Base-by-base conservation (phyloP, 129 eudicot species). In the Escallonia rubra region DNA sequence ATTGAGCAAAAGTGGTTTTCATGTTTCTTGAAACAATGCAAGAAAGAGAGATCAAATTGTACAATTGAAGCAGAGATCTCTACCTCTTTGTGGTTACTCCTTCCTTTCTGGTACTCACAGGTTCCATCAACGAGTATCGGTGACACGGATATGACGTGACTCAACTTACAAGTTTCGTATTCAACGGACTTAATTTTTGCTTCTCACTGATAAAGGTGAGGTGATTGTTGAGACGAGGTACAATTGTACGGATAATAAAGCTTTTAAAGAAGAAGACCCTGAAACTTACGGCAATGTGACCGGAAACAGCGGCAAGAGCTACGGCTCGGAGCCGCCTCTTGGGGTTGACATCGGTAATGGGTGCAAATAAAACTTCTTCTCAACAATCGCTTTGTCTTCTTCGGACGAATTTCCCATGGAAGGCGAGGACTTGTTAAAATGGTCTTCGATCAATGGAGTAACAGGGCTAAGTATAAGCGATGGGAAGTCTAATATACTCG, bases 401-500 rank as follows among this genome's bases (percentile, higher is more conserved):
- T 87, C 96, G 11, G 89, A 80, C 10, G 86, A 79, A n/a, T 65
- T 79, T 0, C 83, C 97, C 63, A 72, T 41, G n/a, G 78, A 59
- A 66, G 88, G n/a, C 46, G 96, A 81, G 2, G 87, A 70, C 41
- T 78, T 82, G 11, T 74, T 57, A 49, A 76, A 70, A 15, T 66
- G 74, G 57, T 89, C 90, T 10, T 77, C 82, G 4, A 64, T 71
- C 68, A 83, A 82, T 3, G 97, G 90, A 47, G 97, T 91, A 40
- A 83, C 96, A 7, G 97, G 97, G 63, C 96, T 88, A 0, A 91
- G 72, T 43, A 74, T 82, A 34, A 91, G 80, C 10, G 96, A 67
- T 49, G 97, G 97, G 63, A 91, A 91, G 75, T 91, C 96, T 16
- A 91, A 96, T 61, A 91, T 75, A 61, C 96, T 88, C 3, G 97